Percentiles rank a stretch among this genome's conserved stretches.
Evolutionary conservation across 1,284 basidiomycete species (phyloP).

Genomic region (Spongispora temasekensis): DNA sequence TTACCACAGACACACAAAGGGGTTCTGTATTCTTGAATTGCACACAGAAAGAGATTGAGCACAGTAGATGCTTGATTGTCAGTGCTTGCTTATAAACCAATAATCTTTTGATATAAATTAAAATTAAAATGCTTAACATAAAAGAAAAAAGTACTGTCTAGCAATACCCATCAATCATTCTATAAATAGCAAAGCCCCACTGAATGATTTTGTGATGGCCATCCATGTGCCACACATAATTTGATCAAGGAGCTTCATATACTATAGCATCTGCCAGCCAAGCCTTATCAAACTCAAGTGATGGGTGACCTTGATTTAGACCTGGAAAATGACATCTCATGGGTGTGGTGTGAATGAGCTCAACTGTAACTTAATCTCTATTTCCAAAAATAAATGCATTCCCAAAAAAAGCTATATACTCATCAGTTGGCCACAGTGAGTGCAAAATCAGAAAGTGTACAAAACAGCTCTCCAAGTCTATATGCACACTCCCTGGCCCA

Average conservation of each 20-base stretch:
- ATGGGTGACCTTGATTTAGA: not conserved
- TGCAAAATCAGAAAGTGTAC: not conserved
- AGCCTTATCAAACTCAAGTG: not conserved
- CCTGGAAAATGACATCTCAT: not conserved
- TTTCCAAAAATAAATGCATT: not conserved
- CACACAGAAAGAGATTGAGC: not conserved
- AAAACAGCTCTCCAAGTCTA: not conserved
- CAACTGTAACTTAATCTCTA: not conserved
- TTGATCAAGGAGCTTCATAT: not conserved
- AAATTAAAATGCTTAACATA: not conserved
- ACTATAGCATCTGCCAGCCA: slow-evolving; percentile 9
- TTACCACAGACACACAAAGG: not conserved
- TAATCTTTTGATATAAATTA: not conserved
- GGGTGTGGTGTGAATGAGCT: not conserved
- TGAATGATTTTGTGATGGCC: slow-evolving; percentile 51
- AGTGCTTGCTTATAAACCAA: not conserved
- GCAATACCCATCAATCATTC: slow-evolving; percentile 35
- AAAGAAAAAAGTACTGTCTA: slow-evolving; percentile 1
- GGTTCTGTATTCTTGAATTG: not conserved
- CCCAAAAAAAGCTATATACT: not conserved
- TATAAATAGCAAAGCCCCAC: slow-evolving; percentile 55
- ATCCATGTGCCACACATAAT: slow-evolving; percentile 45
- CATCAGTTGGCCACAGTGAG: not conserved
- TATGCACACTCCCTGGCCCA: not conserved
- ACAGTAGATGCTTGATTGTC: not conserved